These are phyloP conservation scores for Musa acuminata DNA, from an alignment of 176 grass and related monocot genomes.

Conservation along the genomic window DNA sequence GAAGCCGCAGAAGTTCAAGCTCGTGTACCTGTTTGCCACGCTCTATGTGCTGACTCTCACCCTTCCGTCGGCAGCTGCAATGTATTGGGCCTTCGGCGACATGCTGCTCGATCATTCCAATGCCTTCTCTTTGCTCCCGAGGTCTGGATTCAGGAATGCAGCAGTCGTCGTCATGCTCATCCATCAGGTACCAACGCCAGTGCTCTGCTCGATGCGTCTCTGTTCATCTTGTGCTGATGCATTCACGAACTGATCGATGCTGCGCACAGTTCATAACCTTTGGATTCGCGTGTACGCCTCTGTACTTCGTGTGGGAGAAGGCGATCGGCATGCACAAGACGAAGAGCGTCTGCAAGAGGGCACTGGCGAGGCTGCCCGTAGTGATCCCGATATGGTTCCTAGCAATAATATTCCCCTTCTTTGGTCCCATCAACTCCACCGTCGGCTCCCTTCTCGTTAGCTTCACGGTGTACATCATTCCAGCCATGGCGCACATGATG, in stretches of 20 bases:
- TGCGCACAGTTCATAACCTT: slow-evolving; percentile 82
- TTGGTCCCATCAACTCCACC: slow-evolving; percentile 88
- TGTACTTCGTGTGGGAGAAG: slow-evolving; percentile 99
- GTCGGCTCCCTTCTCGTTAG: slow-evolving; percentile 88
- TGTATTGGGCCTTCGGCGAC: slow-evolving; percentile 98
- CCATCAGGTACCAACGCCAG: slow-evolving; percentile 38
- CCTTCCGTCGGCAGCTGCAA: slow-evolving; percentile 71
- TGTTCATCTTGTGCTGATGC: background rate
- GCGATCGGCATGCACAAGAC: slow-evolving; percentile 56
- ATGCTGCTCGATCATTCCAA: slow-evolving; percentile 80
- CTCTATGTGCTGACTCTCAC: slow-evolving; percentile 84
- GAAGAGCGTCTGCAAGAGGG: slow-evolving; percentile 34
- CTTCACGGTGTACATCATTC: slow-evolving; percentile 97
- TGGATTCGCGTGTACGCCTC: slow-evolving; percentile 89
- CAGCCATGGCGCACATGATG: slow-evolving; percentile 73
- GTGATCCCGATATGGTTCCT: slow-evolving; percentile 96
- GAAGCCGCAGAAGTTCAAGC: slow-evolving; percentile 94
- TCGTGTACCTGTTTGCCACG: slow-evolving; percentile 71
- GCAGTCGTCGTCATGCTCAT: slow-evolving; percentile 87
- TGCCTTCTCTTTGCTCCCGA: slow-evolving; percentile 83
- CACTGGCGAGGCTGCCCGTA: slow-evolving; percentile 44
- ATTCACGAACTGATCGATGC: background rate
- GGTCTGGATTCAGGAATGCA: slow-evolving; percentile 50
- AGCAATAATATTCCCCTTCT: slow-evolving; percentile 89
- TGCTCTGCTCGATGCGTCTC: background rate